Conservation (phyloP, 176 grass and related monocot genomes). For the Urochloa ruziziensis region DNA sequence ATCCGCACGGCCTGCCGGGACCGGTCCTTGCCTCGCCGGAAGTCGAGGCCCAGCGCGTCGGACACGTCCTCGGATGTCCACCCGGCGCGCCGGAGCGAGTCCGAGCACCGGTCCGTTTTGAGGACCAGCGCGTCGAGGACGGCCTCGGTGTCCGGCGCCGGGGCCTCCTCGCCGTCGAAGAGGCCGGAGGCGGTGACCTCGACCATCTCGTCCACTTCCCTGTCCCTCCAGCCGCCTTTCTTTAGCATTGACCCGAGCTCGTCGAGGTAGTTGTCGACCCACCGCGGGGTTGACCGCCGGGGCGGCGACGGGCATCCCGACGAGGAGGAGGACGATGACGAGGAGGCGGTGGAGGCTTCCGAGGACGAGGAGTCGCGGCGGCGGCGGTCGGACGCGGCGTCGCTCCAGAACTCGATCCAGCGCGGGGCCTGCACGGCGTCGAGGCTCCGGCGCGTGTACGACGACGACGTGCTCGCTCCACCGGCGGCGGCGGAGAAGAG, state of each 20-base stretch:
- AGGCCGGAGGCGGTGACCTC: constrained; percentile 53
- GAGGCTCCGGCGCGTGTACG: constrained; percentile 70
- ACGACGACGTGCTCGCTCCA: constrained; percentile 34
- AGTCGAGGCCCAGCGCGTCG: constrained; percentile 68
- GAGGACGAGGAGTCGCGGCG: constrained; percentile 88
- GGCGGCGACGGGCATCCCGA: constrained; percentile 34
- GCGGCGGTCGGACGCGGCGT: constrained; percentile 80
- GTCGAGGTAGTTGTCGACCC: constrained; percentile 85
- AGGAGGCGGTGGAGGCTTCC: constrained; percentile 65
- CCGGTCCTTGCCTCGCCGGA: constrained; percentile 34
- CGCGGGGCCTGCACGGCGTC: constrained; percentile 71
- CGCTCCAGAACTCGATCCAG: constrained; percentile 99
- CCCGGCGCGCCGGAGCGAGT: constrained; percentile 76
- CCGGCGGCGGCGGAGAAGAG: neutral
- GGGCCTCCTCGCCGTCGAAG: constrained; percentile 61
- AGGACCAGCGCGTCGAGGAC: constrained; percentile 77
- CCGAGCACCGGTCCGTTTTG: constrained; percentile 68
- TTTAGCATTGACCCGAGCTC: constrained; percentile 68
- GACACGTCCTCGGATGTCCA: constrained; percentile 94
- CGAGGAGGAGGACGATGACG: constrained; percentile 45
- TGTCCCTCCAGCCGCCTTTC: constrained; percentile 83
- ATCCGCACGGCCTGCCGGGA: constrained; percentile 33
- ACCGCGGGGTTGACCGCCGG: constrained; percentile 41
- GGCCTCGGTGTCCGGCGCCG: constrained; percentile 47
- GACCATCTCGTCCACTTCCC: constrained; percentile 84